These are phyloP conservation scores for Mytilinidion resinicola DNA, from an alignment of 495 filamentous ascomycete genomes.

Conservation along the genomic window DNA sequence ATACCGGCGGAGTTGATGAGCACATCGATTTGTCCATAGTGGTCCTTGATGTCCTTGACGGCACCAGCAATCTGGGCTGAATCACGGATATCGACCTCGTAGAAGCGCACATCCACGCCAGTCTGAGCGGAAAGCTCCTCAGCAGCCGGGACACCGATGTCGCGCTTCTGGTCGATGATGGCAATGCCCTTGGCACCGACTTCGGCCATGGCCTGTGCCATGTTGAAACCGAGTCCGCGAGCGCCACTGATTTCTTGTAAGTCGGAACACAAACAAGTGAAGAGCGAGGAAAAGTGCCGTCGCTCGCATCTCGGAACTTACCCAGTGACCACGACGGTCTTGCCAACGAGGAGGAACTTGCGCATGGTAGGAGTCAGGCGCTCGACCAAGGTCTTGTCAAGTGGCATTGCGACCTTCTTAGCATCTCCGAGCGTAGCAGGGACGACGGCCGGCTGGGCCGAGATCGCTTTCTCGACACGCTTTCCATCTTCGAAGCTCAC, in stretches of 20 bases:
- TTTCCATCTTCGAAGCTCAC: neutral
- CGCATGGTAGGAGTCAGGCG: slow-evolving; percentile 51
- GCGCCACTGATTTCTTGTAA: slow-evolving; percentile 50
- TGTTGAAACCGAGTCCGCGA: slow-evolving; percentile 68
- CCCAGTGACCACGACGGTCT: slow-evolving; percentile 68
- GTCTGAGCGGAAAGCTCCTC: slow-evolving; percentile 60
- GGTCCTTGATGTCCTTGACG: slow-evolving; percentile 51
- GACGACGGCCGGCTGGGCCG: slow-evolving; percentile 7
- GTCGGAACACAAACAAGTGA: neutral
- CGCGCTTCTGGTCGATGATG: slow-evolving; percentile 68
- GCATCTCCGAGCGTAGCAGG: slow-evolving; percentile 21
- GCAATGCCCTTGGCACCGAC: slow-evolving; percentile 65
- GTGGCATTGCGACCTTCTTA: slow-evolving; percentile 15
- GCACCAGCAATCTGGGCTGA: slow-evolving; percentile 54
- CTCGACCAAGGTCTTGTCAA: slow-evolving; percentile 8
- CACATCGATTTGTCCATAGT: slow-evolving; percentile 62
- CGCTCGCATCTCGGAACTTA: slow-evolving; percentile 35
- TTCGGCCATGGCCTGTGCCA: slow-evolving; percentile 69
- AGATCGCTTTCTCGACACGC: neutral
- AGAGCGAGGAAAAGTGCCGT: neutral
- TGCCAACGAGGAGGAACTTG: slow-evolving; percentile 58
- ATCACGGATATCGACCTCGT: slow-evolving; percentile 66
- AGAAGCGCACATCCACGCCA: slow-evolving; percentile 65
- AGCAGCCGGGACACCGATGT: slow-evolving; percentile 62
- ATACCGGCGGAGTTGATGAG: slow-evolving; percentile 81